Base-by-base conservation (phyloP, 306 rosid genomes). In the Vicia faba region DNA sequence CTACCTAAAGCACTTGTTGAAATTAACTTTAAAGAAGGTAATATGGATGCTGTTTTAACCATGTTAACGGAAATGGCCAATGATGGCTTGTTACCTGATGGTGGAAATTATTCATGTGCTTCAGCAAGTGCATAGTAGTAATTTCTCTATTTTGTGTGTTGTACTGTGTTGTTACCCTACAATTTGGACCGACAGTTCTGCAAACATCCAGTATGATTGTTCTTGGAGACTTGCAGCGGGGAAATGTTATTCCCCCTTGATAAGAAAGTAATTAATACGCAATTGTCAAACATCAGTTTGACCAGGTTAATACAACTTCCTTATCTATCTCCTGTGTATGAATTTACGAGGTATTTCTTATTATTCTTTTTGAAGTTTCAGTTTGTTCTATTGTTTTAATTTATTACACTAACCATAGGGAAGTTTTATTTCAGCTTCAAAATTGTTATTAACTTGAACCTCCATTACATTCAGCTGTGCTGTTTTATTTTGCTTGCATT, bases 1-100 rank as follows among this genome's bases (percentile, higher is more conserved):
- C 76, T 84, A 68, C 93, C 88, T 6, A 92, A 86, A 76, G 81
- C 73, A 69, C 91, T 86, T 12, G 72, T 89, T 69, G 88, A 87
- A 58, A 76, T 85, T 72, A 89, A 89, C 83, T 84, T 84, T 38
- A 87, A 80, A 81, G 96, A 89, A 78, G 98, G 98, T 63, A 86
- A 87, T 78, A 87, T 89, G 88, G 93, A 89, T 68, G 91, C 71
- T 35, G 93, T 86, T 70, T 78, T 89, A 50, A 84, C 75, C 56
- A 75, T 83, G 69, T 76, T 92, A 38, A 79, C 82, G 11, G 96
- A 84, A 57, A 89, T 92, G 96, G 98, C 91, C 25, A 82, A 77
- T 69, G 89, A 84, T 80, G 96, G 96, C 73, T 81, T 92, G 31
- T 95, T 92, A 68, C 96, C 96, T 31, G 81, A 80, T 26, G 79